Evolutionary conservation across 495 filamentous ascomycete species (phyloP).

Genomic region (Cercophora samala): DNA sequence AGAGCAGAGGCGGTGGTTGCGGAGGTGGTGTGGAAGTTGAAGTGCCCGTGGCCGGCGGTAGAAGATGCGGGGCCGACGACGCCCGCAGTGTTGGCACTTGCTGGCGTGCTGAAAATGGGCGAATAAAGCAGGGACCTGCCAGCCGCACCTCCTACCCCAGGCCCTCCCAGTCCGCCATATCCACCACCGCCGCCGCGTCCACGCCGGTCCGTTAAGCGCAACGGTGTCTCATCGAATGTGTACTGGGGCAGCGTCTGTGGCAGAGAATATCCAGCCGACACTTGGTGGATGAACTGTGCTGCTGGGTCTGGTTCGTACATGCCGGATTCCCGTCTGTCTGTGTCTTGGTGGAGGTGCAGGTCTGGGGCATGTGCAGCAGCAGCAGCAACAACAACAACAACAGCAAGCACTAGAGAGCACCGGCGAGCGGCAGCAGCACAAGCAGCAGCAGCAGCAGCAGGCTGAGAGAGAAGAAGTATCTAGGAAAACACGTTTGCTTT

Average conservation of each 20-base stretch:
- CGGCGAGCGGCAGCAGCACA: constrained; percentile 5
- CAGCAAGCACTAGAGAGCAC: constrained; percentile 5
- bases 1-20: constrained; percentile 28
- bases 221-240: constrained; percentile 43
- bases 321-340: background rate
- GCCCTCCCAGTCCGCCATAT: constrained; percentile 17
- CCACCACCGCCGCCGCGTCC: constrained; percentile 20
- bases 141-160: constrained; percentile 22
- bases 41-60: constrained; percentile 25
- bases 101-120: constrained; percentile 28
- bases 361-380: background rate
- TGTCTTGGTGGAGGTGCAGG: background rate
- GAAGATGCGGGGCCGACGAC: constrained; percentile 36
- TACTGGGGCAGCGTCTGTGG: constrained; percentile 32
- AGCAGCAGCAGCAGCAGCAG: constrained; percentile 9
- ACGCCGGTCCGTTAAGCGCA: constrained; percentile 30
- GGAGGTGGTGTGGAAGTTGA: constrained; percentile 29
- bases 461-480: background rate
- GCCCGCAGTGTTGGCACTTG: constrained; percentile 20
- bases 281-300: background rate
- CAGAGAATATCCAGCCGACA: background rate
- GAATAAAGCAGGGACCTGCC: constrained; percentile 24
- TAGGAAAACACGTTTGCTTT: constrained; percentile 14
- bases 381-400: no score
- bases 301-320: constrained; percentile 6